Conservation (phyloP, 108 stramenopile species). For the Ochromonas danica region DNA sequence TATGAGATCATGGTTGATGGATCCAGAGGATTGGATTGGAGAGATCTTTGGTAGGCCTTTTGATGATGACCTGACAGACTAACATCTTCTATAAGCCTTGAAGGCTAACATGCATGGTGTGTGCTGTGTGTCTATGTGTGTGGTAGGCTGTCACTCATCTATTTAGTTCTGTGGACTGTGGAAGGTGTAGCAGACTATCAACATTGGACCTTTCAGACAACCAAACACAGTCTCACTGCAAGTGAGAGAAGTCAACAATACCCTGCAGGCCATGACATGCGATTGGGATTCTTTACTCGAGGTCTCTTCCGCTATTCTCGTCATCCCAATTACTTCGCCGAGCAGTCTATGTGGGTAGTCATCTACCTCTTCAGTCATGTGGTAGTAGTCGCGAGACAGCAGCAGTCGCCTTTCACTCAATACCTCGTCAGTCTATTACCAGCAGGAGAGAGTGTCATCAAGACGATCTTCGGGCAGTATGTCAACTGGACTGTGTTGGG, state of each 20-base stretch:
- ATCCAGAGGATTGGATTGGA: no score
- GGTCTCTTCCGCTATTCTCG: neutral
- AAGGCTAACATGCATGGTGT: no score
- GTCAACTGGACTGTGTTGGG: neutral
- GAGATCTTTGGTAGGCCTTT: no score
- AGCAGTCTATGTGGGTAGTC: slow-evolving; percentile 27
- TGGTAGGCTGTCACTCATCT: no score
- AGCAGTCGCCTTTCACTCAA: no score
- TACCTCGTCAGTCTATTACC: no score
- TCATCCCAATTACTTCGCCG: slow-evolving; percentile 36
- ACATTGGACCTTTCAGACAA: neutral
- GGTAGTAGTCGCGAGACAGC: no score
- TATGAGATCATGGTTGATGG: slow-evolving; percentile 19
- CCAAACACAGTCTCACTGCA: neutral
- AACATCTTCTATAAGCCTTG: no score
- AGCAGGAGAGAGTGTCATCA: no score
- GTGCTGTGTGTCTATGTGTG: no score
- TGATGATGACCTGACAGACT: no score
- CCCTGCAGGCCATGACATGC: neutral
- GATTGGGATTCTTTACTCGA: neutral
- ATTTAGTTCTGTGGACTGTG: neutral
- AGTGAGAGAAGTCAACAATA: neutral
- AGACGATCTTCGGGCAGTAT: no score
- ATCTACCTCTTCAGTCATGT: slow-evolving; percentile 21
- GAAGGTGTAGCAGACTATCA: slow-evolving; percentile 7